Percentiles rank a stretch among this genome's conserved stretches.
These are phyloP conservation scores for Suillus brevipes DNA, from an alignment of 768 basidiomycete species.

Conservation along the genomic window DNA sequence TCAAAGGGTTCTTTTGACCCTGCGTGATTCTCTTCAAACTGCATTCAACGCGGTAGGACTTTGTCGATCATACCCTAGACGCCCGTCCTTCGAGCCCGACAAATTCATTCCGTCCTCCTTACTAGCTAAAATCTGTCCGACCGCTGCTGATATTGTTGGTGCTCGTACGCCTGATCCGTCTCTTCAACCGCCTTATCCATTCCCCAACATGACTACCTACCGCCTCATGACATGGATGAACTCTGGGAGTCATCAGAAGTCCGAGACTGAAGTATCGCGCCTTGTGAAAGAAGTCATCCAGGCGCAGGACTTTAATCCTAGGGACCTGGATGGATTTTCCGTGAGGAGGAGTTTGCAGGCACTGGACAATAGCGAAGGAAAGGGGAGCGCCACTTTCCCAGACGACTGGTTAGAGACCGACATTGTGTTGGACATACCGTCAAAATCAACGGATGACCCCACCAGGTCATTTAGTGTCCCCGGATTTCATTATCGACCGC, in stretches of 20 bases:
- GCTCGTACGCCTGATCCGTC: too few relatives aligned
- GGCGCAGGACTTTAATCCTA: conserved; percentile 3
- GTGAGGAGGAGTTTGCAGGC: neutral
- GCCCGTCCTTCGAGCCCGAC: too few relatives aligned
- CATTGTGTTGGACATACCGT: neutral
- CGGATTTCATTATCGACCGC: conserved; percentile 17
- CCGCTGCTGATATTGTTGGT: too few relatives aligned
- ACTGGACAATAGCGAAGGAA: neutral
- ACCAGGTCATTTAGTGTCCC: conserved; percentile 3
- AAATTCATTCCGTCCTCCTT: too few relatives aligned
- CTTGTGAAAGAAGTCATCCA: conserved; percentile 4
- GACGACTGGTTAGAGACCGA: neutral
- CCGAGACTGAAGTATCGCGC: neutral
- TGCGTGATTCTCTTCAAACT: too few relatives aligned
- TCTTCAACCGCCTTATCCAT: too few relatives aligned
- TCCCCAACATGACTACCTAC: conserved; percentile 13
- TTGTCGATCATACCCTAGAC: too few relatives aligned
- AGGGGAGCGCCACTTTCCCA: neutral
- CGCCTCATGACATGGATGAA: conserved; percentile 6
- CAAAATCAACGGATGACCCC: neutral
- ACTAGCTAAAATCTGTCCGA: too few relatives aligned
- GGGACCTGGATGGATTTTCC: conserved; percentile 9
- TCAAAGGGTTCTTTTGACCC: too few relatives aligned
- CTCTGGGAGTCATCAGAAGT: conserved; percentile 6
- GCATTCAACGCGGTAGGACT: too few relatives aligned